Base-by-base conservation (phyloP, 1,284 basidiomycete species). In the Apiotrichum akiyoshidainum region DNA sequence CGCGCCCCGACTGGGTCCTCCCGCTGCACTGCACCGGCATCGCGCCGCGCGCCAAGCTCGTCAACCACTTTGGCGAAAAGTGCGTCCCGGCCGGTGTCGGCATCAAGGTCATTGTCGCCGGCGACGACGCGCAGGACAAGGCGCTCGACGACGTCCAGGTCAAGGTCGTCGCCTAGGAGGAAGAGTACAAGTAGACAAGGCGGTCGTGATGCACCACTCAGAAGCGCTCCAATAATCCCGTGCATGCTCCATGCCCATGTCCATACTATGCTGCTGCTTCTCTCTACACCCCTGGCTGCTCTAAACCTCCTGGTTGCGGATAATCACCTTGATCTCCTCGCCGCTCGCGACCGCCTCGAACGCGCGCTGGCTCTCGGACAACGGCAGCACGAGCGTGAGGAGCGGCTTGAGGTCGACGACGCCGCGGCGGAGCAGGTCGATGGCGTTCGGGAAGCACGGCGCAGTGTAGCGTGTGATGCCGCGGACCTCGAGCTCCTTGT, bases 21-120 rank as follows among this genome's bases (percentile, higher is more conserved):
- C 89, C 89, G 0, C 87, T 92, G 84, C 90, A 91, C 73, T 91
- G 89, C 66, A 84, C 87, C 1, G 89, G 89, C 0, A 88, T 90
- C 68, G 81, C 82, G 35, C 83, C 82, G 33, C 88, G 90, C 70
- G 72, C 87, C 1, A 86, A 85, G 6, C 75, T 92, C 62, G 83
- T 86, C 67, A 75, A 77, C 10, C 87, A 83, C 2, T 79, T 92
- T 14, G 89, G 88, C 19, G 83, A 87, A 51, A 84, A 84, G 1
- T 87, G 86, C 67, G 60, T 74, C 10, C 87, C 88, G 0, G 86
- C 85, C 5, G 88, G 88, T 3, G 85, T 86, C 1, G 89, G 89
- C 11, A 81, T 86, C 33, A 85, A 81, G 64, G 81, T 89, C 2
- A 79, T 84, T 13, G 68, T 61, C 1, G 52, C 53, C n/a, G 63